Evolutionary conservation across 1,139 yeast genomes (phyloP).

Genomic region (Chernovozyma aurita): DNA sequence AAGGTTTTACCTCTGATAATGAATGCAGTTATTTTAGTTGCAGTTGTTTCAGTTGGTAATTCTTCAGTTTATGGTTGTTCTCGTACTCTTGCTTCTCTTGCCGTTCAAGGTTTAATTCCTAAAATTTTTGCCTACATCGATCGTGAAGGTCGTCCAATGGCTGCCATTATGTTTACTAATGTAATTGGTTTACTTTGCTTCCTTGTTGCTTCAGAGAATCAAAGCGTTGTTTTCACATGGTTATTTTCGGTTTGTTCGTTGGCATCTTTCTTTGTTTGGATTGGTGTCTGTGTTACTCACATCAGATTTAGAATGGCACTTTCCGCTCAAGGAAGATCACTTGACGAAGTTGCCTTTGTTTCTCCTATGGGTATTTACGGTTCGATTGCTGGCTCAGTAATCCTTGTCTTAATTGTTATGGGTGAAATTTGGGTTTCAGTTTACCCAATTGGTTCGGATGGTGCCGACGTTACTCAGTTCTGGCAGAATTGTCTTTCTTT

Average conservation of each 20-base stretch:
- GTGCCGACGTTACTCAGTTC: slow-evolving; percentile 29
- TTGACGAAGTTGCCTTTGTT: slow-evolving; percentile 43
- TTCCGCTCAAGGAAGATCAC: slow-evolving; percentile 27
- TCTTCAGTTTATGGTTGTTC: slow-evolving; percentile 54
- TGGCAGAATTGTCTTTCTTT: slow-evolving; percentile 47
- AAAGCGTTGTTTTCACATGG: slow-evolving; percentile 56
- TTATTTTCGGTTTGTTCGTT: slow-evolving; percentile 63
- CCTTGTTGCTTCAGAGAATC: slow-evolving; percentile 47
- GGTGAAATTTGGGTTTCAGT: slow-evolving; percentile 48
- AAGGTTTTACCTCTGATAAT: slow-evolving; percentile 45
- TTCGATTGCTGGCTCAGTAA: slow-evolving; percentile 39
- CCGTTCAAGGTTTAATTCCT: slow-evolving; percentile 47
- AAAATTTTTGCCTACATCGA: slow-evolving; percentile 48
- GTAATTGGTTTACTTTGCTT: slow-evolving; percentile 60
- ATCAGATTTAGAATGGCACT: slow-evolving; percentile 24
- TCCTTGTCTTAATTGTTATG: slow-evolving; percentile 36
- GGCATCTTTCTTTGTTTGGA: slow-evolving; percentile 54
- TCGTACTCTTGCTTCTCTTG: slow-evolving; percentile 50
- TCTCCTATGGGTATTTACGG: slow-evolving; percentile 49
- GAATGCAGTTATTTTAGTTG: slow-evolving; percentile 49
- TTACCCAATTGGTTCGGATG: slow-evolving; percentile 32
- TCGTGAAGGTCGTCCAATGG: slow-evolving; percentile 53
- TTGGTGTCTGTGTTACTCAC: slow-evolving; percentile 30
- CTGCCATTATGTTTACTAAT: slow-evolving; percentile 46
- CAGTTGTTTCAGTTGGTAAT: slow-evolving; percentile 52